These are phyloP conservation scores for Catunica adiposa DNA, from an alignment of 2,329 filamentous ascomycete genomes.

Conservation along the genomic window DNA sequence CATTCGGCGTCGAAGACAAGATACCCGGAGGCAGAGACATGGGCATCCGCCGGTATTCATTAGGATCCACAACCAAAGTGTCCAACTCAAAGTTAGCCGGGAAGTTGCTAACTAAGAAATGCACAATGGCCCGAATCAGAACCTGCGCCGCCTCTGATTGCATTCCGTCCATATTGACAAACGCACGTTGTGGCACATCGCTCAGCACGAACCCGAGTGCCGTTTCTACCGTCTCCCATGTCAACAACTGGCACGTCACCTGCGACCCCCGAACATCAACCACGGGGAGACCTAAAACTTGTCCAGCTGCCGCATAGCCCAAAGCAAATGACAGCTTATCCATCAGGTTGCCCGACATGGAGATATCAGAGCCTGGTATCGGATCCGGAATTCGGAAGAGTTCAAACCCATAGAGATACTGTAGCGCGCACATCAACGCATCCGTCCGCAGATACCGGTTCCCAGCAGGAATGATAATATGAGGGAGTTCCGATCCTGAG, in stretches of 20 bases:
- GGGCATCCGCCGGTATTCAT: conserved; percentile 27
- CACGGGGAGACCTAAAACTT: conserved; percentile 37
- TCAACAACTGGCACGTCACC: conserved; percentile 39
- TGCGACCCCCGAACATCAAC: conserved; percentile 42
- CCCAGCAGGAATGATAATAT: conserved; percentile 30
- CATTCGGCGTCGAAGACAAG: conserved; percentile 1
- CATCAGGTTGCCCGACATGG: conserved; percentile 19
- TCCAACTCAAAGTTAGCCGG: conserved; percentile 45
- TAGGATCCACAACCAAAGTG: conserved; percentile 23
- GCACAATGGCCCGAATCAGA: conserved; percentile 38
- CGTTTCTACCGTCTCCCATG: conserved; percentile 46
- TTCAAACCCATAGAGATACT: conserved; percentile 39
- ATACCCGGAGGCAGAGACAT: conserved; percentile 14
- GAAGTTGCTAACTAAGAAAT: conserved; percentile 44
- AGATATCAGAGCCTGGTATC: conserved; percentile 22
- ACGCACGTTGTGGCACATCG: conserved; percentile 18
- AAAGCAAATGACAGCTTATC: conserved; percentile 30
- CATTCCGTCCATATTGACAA: conserved; percentile 24
- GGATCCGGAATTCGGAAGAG: conserved; percentile 26
- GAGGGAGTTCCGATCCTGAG: conserved; percentile 17
- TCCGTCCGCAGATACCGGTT: conserved; percentile 39
- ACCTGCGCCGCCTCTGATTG: conserved; percentile 34
- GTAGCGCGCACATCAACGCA: conserved; percentile 39
- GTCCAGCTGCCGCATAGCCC: conserved; percentile 47
- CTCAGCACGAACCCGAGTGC: conserved; percentile 38